phyloP scores from a whole-genome alignment of 345 rosid genomes.

The Melaleuca quinquenervia region DNA sequence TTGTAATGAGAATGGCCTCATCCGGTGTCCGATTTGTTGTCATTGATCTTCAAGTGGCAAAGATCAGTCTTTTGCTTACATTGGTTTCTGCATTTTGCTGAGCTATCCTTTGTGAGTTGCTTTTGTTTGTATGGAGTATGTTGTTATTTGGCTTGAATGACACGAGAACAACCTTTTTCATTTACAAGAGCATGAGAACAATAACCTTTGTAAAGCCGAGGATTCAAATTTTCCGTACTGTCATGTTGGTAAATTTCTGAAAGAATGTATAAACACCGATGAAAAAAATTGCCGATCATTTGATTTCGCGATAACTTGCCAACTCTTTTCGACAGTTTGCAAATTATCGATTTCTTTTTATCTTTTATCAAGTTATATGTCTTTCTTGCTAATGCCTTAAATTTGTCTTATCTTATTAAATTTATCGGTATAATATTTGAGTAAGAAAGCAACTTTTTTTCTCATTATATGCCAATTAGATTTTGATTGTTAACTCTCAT shows the following conservation, averaged over 20 bases:
- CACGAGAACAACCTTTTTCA: neutral
- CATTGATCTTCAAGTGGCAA: neutral
- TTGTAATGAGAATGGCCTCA: conserved; percentile 91
- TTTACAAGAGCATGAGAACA: neutral
- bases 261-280: neutral
- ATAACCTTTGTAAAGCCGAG: neutral
- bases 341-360: neutral
- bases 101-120: neutral
- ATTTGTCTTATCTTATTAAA: neutral
- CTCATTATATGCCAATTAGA: neutral
- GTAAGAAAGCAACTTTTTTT: neutral
- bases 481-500: neutral
- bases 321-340: neutral
- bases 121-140: neutral
- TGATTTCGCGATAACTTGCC: neutral
- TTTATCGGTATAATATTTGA: neutral
- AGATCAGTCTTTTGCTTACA: neutral
- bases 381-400: neutral
- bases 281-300: neutral
- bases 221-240: neutral
- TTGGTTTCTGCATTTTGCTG: neutral
- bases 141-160: neutral
- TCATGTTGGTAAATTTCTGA: neutral
- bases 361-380: neutral
- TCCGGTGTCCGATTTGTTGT: conserved; percentile 69